Evolutionary conservation across 306 rosid species (phyloP), one percentile per base, ranked within the genome.

Genomic region (Gynostemma pentaphyllum): DNA sequence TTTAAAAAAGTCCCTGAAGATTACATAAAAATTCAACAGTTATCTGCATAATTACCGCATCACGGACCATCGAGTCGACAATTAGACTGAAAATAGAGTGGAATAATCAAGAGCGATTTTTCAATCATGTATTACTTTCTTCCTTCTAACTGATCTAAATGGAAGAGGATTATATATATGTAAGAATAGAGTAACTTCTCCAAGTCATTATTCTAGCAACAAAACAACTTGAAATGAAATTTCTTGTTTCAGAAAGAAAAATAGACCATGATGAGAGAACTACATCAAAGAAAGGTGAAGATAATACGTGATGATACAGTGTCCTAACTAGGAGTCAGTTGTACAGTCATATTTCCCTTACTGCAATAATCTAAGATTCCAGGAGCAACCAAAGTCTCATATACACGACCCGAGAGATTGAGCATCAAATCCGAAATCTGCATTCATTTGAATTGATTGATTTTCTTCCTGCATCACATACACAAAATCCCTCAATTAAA

Each of bases 151-250:
- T 59, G 21, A 21, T 59, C 46, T 26, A 56, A 56, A 39, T 8
- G 89, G 67, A 86, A 81, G 74, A 85, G 29, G 74, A 89, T 89
- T 62, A 91, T 95, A 53, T 81, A 81, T 34, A 11, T 36, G 12
- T 16, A 57, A 69, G 50, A 64, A 64, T 18, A 15, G 18, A 64
- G 39, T 5, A 64, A 57, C 9, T 45, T 62, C 61, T 21, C 42
- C 32, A 47, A n/a, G 78, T 42, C 44, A 66, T 49, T 48, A 51
- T 70, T 76, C 75, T 59, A 69, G 70, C 9, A 64, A 64, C 68
- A 30, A 18, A 46, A 19, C 54, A 45, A 64, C 37, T 29, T 45
- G 27, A 64, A 46, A 44, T 9, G 16, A 44, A 45, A 64, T 41
- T 16, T n/a, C 24, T 54, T 29, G 62, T 54, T 29, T 21, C 62